A percentile compares a stretch with the other conserved stretches of the same genome.
phyloP scores from a whole-genome alignment of 176 grass and related monocot species.

The Oropetium thomaeum region DNA sequence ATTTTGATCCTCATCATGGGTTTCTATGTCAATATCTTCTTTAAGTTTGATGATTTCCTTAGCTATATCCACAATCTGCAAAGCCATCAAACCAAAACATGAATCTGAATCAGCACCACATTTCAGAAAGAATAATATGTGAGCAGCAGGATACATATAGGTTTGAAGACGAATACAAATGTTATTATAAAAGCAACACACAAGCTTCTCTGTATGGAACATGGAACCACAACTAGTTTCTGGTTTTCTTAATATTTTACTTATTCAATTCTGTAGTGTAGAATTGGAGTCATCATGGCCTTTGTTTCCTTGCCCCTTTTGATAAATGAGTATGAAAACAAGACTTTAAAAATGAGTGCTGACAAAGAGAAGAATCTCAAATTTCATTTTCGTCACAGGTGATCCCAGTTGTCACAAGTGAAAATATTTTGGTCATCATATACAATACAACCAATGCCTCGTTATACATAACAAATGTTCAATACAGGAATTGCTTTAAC shows the following conservation, averaged over 20 bases:
- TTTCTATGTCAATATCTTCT: conserved; percentile 57
- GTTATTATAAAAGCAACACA: not conserved
- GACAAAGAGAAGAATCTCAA: not conserved
- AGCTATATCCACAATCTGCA: conserved; percentile 48
- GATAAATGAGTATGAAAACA: not conserved
- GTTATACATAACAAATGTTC: not conserved
- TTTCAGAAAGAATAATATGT: not conserved
- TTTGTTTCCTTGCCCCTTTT: not conserved
- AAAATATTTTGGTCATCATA: not conserved
- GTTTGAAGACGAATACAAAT: not conserved
- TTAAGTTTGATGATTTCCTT: conserved; percentile 73
- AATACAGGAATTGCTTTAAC: not conserved
- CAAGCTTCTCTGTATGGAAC: not conserved
- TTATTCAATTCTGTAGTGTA: not conserved
- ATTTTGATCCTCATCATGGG: conserved; percentile 64
- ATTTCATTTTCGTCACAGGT: too few relatives aligned
- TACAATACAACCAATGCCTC: not conserved
- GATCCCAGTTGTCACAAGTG: not conserved
- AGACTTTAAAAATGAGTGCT: not conserved
- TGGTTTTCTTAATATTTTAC: not conserved
- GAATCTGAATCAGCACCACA: not conserved
- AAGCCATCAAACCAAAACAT: conserved; percentile 19
- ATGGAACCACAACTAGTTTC: not conserved
- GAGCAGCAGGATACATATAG: not conserved
- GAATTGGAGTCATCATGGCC: too few relatives aligned